Conservation (phyloP, 495 filamentous ascomycete genomes). For the Hypoxylon subgilvum region DNA sequence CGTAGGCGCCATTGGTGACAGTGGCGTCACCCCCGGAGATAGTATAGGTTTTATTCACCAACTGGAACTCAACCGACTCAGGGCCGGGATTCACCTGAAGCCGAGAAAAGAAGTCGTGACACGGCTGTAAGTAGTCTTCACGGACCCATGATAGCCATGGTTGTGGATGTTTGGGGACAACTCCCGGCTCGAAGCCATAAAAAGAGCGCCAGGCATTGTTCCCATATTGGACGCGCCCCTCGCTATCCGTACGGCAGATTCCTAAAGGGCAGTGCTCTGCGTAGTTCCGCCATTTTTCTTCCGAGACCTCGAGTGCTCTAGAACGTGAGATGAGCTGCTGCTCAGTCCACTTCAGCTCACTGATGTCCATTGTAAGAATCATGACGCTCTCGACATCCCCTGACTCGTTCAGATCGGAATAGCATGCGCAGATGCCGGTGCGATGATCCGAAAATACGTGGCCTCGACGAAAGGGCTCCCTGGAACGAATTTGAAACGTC, state of each 20-base stretch:
- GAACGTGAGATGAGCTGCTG: conserved; percentile 29
- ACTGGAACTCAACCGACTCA: conserved; percentile 31
- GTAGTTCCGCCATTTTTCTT: conserved; percentile 69
- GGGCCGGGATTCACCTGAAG: conserved; percentile 11
- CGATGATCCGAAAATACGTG: conserved; percentile 31
- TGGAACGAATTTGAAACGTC: conserved; percentile 38
- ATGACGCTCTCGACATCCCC: conserved; percentile 37
- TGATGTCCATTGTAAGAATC: conserved; percentile 51
- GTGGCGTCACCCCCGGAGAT: conserved; percentile 28
- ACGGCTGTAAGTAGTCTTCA: conserved; percentile 16
- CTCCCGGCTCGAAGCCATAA: conserved; percentile 8
- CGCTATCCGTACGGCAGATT: conserved; percentile 67
- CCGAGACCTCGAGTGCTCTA: conserved; percentile 64
- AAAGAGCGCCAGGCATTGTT: conserved; percentile 68
- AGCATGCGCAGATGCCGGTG: conserved; percentile 36
- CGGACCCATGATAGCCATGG: conserved; percentile 33
- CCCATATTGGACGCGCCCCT: conserved; percentile 65
- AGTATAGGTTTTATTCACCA: conserved; percentile 24
- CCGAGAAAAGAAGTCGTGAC: conserved; percentile 19
- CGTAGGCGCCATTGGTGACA: conserved; percentile 23
- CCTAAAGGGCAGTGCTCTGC: conserved; percentile 72
- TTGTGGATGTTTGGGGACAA: background rate
- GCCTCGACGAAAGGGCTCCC: conserved; percentile 24
- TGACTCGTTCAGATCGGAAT: conserved; percentile 40
- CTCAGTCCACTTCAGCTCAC: conserved; percentile 54